Evolutionary conservation across 1,284 basidiomycete species (phyloP).

Genomic region (Marasmius tenuissimus): DNA sequence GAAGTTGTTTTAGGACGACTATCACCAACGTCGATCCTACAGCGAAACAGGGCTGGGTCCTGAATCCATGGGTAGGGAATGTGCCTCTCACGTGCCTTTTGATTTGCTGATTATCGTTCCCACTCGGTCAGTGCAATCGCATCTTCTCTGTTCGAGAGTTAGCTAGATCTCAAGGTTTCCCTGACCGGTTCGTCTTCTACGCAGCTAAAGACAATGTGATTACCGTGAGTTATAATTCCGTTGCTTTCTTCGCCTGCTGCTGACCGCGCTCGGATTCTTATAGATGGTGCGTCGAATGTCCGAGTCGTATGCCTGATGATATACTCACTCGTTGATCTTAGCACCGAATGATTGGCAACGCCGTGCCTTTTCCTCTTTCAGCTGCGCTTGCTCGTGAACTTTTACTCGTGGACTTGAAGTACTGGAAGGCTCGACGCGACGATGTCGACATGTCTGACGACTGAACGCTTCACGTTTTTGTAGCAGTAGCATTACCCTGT

Average conservation of each 20-base stretch:
- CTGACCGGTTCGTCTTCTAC: conserved; percentile 65
- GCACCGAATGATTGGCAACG: conserved; percentile 77
- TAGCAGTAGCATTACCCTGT: background rate
- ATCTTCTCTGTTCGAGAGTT: conserved; percentile 72
- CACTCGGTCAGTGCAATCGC: conserved; percentile 50
- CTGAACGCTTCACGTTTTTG: background rate
- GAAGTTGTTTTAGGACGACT: conserved; percentile 62
- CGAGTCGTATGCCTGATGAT: background rate
- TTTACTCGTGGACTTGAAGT: conserved; percentile 44
- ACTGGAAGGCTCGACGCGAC: conserved; percentile 37
- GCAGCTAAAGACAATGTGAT: conserved; percentile 49
- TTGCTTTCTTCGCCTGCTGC: background rate
- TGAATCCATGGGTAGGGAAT: conserved; percentile 59
- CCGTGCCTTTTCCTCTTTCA: conserved; percentile 64
- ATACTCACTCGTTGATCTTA: conserved; percentile 23
- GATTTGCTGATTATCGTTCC: conserved; percentile 3
- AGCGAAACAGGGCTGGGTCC: conserved; percentile 67
- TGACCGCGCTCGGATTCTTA: background rate
- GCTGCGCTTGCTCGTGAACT: conserved; percentile 64
- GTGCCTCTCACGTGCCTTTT: background rate
- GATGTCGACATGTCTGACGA: background rate
- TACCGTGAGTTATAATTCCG: conserved; percentile 47
- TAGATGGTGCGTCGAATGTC: conserved; percentile 10
- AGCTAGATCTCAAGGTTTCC: conserved; percentile 76
- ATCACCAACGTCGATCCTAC: conserved; percentile 74